Conservation (phyloP, 495 filamentous ascomycete species). For the Cairneyella variabilis region DNA sequence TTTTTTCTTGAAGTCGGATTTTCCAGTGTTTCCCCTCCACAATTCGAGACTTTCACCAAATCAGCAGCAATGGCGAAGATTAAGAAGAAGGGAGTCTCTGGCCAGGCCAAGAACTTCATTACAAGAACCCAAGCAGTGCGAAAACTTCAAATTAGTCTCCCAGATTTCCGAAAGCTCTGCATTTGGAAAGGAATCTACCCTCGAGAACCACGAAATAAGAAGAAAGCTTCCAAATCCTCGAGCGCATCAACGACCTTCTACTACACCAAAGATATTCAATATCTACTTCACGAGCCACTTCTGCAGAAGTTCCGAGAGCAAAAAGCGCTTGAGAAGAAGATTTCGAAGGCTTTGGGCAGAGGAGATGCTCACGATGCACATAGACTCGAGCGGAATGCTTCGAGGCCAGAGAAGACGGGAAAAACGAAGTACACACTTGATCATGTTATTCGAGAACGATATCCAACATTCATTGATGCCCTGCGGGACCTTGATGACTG, state of each 20-base stretch:
- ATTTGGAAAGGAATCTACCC: slow-evolving; percentile 99
- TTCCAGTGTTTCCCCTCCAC: not conserved
- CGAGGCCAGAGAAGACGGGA: slow-evolving; percentile 76
- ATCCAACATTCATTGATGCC: slow-evolving; percentile 95
- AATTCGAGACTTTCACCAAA: not conserved
- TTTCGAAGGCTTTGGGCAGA: slow-evolving; percentile 81
- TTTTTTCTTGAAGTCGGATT: slow-evolving; percentile 8
- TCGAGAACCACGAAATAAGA: slow-evolving; percentile 91
- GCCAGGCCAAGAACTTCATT: slow-evolving; percentile 97
- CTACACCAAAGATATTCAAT: slow-evolving; percentile 98
- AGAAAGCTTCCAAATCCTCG: slow-evolving; percentile 88
- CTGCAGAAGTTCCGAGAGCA: slow-evolving; percentile 94
- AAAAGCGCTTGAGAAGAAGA: slow-evolving; percentile 95
- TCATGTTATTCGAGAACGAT: slow-evolving; percentile 95
- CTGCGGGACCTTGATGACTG: slow-evolving; percentile 95
- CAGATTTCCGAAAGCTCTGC: slow-evolving; percentile 95
- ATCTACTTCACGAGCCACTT: slow-evolving; percentile 94
- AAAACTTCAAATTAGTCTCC: slow-evolving; percentile 94
- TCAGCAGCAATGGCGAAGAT: slow-evolving; percentile 64
- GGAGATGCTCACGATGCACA: slow-evolving; percentile 84
- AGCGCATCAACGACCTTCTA: slow-evolving; percentile 95
- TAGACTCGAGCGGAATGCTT: slow-evolving; percentile 54
- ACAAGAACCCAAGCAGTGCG: slow-evolving; percentile 93
- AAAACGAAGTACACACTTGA: slow-evolving; percentile 85
- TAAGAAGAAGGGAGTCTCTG: slow-evolving; percentile 93